Evolutionary conservation across 495 filamentous ascomycete genomes (phyloP).

Genomic region (Penicillium ochrochloron): DNA sequence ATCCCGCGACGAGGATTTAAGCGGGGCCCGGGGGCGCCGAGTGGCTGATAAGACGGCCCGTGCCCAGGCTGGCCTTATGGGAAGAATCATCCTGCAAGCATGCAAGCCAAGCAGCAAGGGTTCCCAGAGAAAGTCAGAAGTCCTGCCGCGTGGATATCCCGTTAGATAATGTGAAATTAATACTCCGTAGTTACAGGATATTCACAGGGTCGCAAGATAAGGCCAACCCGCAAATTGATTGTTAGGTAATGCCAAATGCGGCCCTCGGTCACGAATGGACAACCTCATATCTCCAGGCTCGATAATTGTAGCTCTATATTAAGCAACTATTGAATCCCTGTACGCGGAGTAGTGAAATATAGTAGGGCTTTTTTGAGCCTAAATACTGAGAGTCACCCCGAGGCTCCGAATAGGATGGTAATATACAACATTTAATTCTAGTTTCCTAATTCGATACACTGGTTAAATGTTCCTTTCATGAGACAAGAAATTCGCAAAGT

Average conservation of each 20-base stretch:
- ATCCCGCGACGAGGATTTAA: neutral
- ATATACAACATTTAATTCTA: too few relatives aligned
- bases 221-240: neutral
- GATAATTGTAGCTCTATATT: too few relatives aligned
- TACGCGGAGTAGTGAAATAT: too few relatives aligned
- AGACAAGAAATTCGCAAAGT: too few relatives aligned
- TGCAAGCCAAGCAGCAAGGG: neutral
- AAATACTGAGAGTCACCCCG: too few relatives aligned
- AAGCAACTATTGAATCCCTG: too few relatives aligned
- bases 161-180: neutral
- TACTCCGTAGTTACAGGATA: neutral
- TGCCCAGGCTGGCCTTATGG: neutral
- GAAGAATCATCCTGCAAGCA: neutral
- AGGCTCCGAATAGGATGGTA: too few relatives aligned
- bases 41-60: neutral
- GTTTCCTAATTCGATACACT: too few relatives aligned
- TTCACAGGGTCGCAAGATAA: neutral
- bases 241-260: constrained; percentile 1
- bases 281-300: neutral
- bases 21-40: neutral
- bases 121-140: neutral
- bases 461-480: too few relatives aligned
- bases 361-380: too few relatives aligned
- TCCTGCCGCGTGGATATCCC: neutral
- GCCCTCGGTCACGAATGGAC: neutral